phyloP scores from a whole-genome alignment of 352 stramenopile genomes.

The Phytopythium vexans region DNA sequence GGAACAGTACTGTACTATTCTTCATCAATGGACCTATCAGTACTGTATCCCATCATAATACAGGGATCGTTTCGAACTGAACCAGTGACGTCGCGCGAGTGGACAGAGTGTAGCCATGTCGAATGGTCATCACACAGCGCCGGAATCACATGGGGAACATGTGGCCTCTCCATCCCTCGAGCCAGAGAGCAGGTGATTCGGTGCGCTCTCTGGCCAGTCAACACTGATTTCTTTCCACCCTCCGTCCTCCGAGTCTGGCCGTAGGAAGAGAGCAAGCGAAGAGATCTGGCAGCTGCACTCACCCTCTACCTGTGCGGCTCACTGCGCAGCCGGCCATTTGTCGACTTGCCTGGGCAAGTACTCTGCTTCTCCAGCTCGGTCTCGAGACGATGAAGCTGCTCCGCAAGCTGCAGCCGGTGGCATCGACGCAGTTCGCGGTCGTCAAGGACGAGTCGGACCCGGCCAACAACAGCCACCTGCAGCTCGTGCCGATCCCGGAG shows the following conservation, averaged over 20 bases:
- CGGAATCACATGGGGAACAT: too few relatives aligned
- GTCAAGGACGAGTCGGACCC: not conserved
- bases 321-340: not conserved
- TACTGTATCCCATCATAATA: not conserved
- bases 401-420: slow-evolving; percentile 13
- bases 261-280: not conserved
- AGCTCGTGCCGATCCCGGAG: not conserved
- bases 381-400: slow-evolving; percentile 15
- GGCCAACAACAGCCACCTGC: not conserved
- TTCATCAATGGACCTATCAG: slow-evolving; percentile 3
- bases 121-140: too few relatives aligned
- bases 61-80: not conserved
- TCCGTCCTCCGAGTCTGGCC: not conserved
- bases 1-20: not conserved
- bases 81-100: too few relatives aligned
- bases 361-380: not conserved
- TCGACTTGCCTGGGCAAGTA: slow-evolving; percentile 4
- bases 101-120: too few relatives aligned
- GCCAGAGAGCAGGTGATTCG: too few relatives aligned
- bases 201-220: too few relatives aligned
- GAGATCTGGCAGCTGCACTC: not conserved
- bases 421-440: slow-evolving; percentile 4
- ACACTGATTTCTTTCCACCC: too few relatives aligned
- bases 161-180: too few relatives aligned
- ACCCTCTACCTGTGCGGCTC: not conserved